phyloP scores from a whole-genome alignment of 2,329 filamentous ascomycete species.

The Trichoderma endophyticum region DNA sequence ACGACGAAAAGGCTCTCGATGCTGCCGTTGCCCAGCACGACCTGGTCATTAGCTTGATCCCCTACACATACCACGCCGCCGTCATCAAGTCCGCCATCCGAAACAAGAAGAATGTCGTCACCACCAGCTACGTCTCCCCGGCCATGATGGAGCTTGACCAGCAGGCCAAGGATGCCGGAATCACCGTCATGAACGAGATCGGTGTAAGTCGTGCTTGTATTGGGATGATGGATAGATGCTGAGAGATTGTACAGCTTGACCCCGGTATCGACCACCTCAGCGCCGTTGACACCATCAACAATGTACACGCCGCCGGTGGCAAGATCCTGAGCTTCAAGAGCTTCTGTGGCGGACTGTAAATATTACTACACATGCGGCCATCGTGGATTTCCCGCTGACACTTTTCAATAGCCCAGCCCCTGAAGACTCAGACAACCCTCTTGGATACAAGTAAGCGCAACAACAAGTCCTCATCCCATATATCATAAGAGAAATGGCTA shows the following conservation, averaged over 20 bases:
- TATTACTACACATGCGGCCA: neutral
- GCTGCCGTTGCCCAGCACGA: slow-evolving; percentile 76
- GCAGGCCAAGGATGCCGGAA: slow-evolving; percentile 77
- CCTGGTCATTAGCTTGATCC: slow-evolving; percentile 78
- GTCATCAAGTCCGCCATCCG: slow-evolving; percentile 94
- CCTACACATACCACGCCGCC: slow-evolving; percentile 82
- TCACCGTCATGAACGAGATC: slow-evolving; percentile 98
- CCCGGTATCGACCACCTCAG: slow-evolving; percentile 66
- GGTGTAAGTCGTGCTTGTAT: slow-evolving; percentile 56
- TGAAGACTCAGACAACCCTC: slow-evolving; percentile 79
- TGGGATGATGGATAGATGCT: neutral
- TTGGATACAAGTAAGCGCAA: slow-evolving; percentile 68
- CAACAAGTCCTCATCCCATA: neutral
- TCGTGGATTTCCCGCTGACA: neutral
- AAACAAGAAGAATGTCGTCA: slow-evolving; percentile 94
- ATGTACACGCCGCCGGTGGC: slow-evolving; percentile 83
- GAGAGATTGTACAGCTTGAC: slow-evolving; percentile 37
- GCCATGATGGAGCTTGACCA: slow-evolving; percentile 88
- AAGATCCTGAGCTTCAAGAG: slow-evolving; percentile 79
- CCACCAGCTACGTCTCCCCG: slow-evolving; percentile 88
- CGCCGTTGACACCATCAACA: slow-evolving; percentile 81
- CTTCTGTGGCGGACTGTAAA: slow-evolving; percentile 73
- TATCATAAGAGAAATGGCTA: neutral
- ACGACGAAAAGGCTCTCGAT: slow-evolving; percentile 71
- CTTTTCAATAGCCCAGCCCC: slow-evolving; percentile 28